Percentiles rank a stretch among this genome's conserved stretches.
Conservation (phyloP, 495 filamentous ascomycete species). For the Aspergillus kassunensis region DNA sequence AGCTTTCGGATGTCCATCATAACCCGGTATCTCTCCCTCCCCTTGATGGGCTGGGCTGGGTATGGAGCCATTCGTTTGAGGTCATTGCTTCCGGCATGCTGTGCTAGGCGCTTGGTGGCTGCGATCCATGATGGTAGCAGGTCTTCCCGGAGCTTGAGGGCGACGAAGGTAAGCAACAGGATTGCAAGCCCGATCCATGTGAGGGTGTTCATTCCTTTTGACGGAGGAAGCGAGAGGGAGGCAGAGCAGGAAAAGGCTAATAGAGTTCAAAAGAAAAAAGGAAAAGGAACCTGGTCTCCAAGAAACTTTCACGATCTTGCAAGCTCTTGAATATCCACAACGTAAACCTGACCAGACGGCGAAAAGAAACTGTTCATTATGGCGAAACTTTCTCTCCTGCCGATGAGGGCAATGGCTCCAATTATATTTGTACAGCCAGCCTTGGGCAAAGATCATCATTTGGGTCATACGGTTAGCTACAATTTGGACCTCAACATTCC, state of each 20-base stretch:
- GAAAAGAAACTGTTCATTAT: slow-evolving; percentile 16
- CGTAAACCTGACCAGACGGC: slow-evolving; percentile 10
- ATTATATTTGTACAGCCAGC: slow-evolving; percentile 18
- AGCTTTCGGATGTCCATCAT: slow-evolving; percentile 55
- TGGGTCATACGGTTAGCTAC: slow-evolving; percentile 28
- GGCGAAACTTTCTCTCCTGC: slow-evolving; percentile 13
- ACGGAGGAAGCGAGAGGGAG: slow-evolving; percentile 6
- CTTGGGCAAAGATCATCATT: slow-evolving; percentile 21
- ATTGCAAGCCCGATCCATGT: slow-evolving; percentile 34
- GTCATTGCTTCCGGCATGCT: slow-evolving; percentile 22
- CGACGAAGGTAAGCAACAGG: slow-evolving; percentile 38
- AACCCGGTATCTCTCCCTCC: slow-evolving; percentile 43
- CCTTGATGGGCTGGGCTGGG: slow-evolving; percentile 43
- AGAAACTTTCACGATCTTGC: slow-evolving; percentile 14
- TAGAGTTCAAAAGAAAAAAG: slow-evolving; percentile 14
- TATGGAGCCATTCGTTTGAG: slow-evolving; percentile 39
- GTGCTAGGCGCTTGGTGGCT: not conserved
- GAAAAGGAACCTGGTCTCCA: slow-evolving; percentile 15
- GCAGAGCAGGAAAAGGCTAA: slow-evolving; percentile 4
- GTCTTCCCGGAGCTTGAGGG: slow-evolving; percentile 22
- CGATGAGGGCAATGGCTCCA: slow-evolving; percentile 20
- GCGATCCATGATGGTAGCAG: slow-evolving; percentile 10
- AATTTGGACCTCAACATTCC: slow-evolving; percentile 21
- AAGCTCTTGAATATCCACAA: slow-evolving; percentile 14
- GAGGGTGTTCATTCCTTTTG: slow-evolving; percentile 31